Evolutionary conservation across 331 rosid species (phyloP).

Genomic region (Quercus phellos): DNA sequence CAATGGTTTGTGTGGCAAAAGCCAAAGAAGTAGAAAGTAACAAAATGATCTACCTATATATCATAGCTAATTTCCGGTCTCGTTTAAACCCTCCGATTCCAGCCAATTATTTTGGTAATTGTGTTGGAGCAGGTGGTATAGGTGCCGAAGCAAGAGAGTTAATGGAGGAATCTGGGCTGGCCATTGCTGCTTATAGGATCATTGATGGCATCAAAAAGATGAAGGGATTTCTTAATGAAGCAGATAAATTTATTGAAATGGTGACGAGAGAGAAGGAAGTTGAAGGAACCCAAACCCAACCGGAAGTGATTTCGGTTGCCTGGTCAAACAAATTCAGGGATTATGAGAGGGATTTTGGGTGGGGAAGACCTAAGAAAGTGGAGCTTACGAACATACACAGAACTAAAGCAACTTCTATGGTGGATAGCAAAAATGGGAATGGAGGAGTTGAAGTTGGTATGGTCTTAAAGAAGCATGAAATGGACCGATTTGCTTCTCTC

Average conservation of each 20-base stretch:
- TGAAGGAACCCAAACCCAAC: too few relatives aligned
- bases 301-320: not conserved
- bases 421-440: conserved; percentile 24
- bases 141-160: conserved; percentile 14
- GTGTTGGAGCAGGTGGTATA: not conserved
- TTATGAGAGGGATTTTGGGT: conserved; percentile 47
- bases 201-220: conserved; percentile 22
- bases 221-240: conserved; percentile 23
- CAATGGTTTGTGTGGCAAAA: conserved; percentile 31
- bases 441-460: conserved; percentile 39
- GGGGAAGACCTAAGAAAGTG: conserved; percentile 51
- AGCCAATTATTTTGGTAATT: conserved; percentile 52
- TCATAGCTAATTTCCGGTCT: conserved; percentile 33
- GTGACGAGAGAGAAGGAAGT: not conserved
- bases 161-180: conserved; percentile 35
- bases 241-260: conserved; percentile 19
- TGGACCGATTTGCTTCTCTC: conserved; percentile 18
- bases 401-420: conserved; percentile 29
- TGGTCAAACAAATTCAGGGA: conserved; percentile 44
- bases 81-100: conserved; percentile 37
- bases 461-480: conserved; percentile 24
- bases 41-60: not conserved
- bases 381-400: conserved; percentile 34
- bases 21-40: conserved; percentile 16
- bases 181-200: conserved; percentile 19